These are phyloP conservation scores for Nicotiana noctiflora DNA, from an alignment of 257 asterid species.

Conservation along the genomic window DNA sequence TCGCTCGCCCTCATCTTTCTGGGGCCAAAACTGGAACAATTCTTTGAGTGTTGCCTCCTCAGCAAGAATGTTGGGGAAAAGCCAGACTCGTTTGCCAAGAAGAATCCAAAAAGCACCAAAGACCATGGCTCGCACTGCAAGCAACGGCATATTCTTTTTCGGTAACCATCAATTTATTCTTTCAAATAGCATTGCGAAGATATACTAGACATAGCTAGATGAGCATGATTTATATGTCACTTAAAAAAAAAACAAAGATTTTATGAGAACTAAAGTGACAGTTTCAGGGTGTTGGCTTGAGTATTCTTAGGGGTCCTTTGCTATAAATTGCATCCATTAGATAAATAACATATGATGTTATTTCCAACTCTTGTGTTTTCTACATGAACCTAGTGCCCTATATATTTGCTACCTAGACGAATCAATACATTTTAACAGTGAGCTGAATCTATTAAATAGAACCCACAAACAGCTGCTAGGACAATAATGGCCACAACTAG, in stretches of 20 bases:
- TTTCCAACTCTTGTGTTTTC: neutral
- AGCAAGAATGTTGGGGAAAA: constrained; percentile 97
- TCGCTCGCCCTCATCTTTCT: constrained; percentile 83
- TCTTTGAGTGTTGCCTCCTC: constrained; percentile 98
- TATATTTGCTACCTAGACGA: neutral
- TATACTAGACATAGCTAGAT: neutral
- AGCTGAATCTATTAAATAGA: neutral
- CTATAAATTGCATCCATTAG: neutral
- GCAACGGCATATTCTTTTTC: neutral
- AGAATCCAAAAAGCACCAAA: constrained; percentile 76
- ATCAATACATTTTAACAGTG: neutral
- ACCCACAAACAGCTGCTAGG: neutral
- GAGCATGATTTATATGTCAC: neutral
- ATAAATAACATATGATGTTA: neutral
- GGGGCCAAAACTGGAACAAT: constrained; percentile 96
- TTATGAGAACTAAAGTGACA: neutral
- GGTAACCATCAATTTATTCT: neutral
- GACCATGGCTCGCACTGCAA: constrained; percentile 76
- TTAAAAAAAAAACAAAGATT: neutral
- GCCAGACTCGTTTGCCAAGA: constrained; percentile 90
- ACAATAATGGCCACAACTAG: neutral
- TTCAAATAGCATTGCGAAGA: neutral
- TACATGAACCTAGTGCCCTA: neutral
- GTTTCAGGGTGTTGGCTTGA: neutral
- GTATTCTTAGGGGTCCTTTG: neutral